phyloP scores from a whole-genome alignment of 768 basidiomycete species.

The Leccinum olivaceopallidum region DNA sequence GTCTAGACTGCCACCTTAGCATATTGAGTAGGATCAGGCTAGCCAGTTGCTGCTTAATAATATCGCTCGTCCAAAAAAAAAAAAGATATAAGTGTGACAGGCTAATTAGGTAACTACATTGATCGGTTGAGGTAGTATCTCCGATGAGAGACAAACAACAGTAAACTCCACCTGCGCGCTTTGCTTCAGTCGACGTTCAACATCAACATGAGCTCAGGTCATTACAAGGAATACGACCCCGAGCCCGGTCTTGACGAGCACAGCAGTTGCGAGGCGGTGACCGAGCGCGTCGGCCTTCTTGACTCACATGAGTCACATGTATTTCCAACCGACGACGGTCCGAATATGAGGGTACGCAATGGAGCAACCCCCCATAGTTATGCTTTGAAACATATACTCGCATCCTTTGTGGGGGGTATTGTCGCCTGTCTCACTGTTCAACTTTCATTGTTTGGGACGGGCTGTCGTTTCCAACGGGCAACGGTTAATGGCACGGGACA shows the following conservation, averaged over 20 bases:
- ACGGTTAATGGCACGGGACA: background rate
- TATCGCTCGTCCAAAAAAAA: too few species aligned
- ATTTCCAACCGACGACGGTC: conserved; percentile 3
- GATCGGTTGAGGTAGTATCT: too few species aligned
- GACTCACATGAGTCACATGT: conserved; percentile 20
- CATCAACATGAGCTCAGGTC: conserved; percentile 8
- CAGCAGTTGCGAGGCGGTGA: conserved; percentile 2
- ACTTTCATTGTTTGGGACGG: conserved; percentile 37
- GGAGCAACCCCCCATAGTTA: conserved; percentile 19
- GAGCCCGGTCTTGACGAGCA: conserved; percentile 39
- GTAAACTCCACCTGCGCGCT: too few species aligned
- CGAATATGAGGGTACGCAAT: conserved; percentile 12
- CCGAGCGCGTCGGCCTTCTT: conserved; percentile 41
- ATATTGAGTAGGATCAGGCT: too few species aligned
- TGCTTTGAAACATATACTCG: conserved; percentile 37
- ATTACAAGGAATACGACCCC: conserved; percentile 34
- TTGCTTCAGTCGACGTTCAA: too few species aligned
- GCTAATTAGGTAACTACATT: too few species aligned
- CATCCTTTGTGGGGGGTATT: conserved; percentile 56
- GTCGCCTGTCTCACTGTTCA: conserved; percentile 52
- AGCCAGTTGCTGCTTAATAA: too few species aligned
- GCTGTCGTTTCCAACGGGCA: conserved; percentile 32
- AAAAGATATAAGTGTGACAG: too few species aligned
- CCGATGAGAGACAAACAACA: too few species aligned
- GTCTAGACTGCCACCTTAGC: too few species aligned